Conservation (phyloP, 805 yeast genomes). For the Sugiyamaella americana region DNA sequence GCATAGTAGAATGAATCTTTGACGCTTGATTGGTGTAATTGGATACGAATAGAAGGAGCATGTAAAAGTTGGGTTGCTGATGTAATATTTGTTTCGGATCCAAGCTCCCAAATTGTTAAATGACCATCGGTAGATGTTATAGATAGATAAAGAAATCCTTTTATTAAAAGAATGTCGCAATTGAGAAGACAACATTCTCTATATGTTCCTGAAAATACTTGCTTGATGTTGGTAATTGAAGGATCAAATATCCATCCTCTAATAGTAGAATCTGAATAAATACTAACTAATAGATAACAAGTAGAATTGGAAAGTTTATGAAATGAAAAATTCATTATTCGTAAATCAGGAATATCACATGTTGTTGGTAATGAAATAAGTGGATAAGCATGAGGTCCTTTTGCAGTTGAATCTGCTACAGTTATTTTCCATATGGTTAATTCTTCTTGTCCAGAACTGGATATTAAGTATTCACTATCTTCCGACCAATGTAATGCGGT, state of each 20-base stretch:
- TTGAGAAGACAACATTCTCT: conserved; percentile 73
- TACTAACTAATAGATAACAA: conserved; percentile 56
- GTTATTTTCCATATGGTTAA: conserved; percentile 69
- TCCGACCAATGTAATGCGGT: conserved; percentile 57
- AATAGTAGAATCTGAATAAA: conserved; percentile 79
- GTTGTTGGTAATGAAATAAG: conserved; percentile 52
- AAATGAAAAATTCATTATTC: conserved; percentile 81
- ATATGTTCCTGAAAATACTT: conserved; percentile 34
- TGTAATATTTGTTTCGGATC: conserved; percentile 11
- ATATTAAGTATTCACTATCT: conserved; percentile 37
- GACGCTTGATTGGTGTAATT: conserved; percentile 80
- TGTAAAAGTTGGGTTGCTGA: not conserved
- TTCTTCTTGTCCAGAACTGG: conserved; percentile 75
- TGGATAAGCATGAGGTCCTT: conserved; percentile 32
- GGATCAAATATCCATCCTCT: conserved; percentile 55
- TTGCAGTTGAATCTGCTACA: conserved; percentile 36
- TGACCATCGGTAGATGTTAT: conserved; percentile 82
- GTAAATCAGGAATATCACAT: conserved; percentile 64
- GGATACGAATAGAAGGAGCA: conserved; percentile 17
- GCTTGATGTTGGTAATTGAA: conserved; percentile 21
- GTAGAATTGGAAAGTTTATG: conserved; percentile 23
- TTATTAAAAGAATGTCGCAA: conserved; percentile 40
- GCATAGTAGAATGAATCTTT: conserved; percentile 46
- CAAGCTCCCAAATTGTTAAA: conserved; percentile 46
- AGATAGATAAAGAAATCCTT: conserved; percentile 35